Evolutionary conservation across 129 eudicot species (phyloP).

Genomic region (Chrysanthemum lavandulifolium): DNA sequence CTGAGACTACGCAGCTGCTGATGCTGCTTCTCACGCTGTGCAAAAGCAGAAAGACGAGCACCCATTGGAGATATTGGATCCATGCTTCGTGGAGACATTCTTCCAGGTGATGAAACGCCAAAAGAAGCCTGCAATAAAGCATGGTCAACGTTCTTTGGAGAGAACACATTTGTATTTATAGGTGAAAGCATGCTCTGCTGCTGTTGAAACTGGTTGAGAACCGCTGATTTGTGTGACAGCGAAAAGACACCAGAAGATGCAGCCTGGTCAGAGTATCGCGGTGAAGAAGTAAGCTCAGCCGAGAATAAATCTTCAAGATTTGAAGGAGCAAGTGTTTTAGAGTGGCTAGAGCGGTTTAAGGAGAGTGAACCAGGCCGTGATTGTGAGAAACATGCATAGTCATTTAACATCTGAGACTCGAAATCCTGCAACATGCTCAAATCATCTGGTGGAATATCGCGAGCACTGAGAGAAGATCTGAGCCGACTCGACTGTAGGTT

Average conservation of each 20-base stretch:
- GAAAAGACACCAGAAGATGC: slow-evolving; percentile 63
- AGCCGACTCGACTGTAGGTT: slow-evolving; percentile 84
- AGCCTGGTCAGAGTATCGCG: slow-evolving; percentile 63
- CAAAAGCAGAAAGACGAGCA: slow-evolving; percentile 54
- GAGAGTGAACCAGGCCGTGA: slow-evolving; percentile 57
- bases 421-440: slow-evolving; percentile 58
- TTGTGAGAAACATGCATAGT: slow-evolving; percentile 62
- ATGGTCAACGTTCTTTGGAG: slow-evolving; percentile 72
- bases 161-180: slow-evolving; percentile 62
- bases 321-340: slow-evolving; percentile 72
- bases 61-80: slow-evolving; percentile 69
- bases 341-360: slow-evolving; percentile 48
- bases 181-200: slow-evolving; percentile 91
- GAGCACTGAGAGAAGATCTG: slow-evolving; percentile 82
- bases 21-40: slow-evolving; percentile 62
- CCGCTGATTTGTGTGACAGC: slow-evolving; percentile 77
- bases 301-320: slow-evolving; percentile 87
- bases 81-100: slow-evolving; percentile 82
- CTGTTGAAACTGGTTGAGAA: slow-evolving; percentile 79
- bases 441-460: slow-evolving; percentile 79
- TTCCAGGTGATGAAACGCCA: slow-evolving; percentile 62
- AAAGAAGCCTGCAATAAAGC: slow-evolving; percentile 63
- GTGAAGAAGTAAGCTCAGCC: slow-evolving; percentile 69
- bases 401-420: slow-evolving; percentile 55
- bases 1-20: slow-evolving; percentile 76